Conservation (phyloP, 495 filamentous ascomycete species). For the Aspergillus baeticus region DNA sequence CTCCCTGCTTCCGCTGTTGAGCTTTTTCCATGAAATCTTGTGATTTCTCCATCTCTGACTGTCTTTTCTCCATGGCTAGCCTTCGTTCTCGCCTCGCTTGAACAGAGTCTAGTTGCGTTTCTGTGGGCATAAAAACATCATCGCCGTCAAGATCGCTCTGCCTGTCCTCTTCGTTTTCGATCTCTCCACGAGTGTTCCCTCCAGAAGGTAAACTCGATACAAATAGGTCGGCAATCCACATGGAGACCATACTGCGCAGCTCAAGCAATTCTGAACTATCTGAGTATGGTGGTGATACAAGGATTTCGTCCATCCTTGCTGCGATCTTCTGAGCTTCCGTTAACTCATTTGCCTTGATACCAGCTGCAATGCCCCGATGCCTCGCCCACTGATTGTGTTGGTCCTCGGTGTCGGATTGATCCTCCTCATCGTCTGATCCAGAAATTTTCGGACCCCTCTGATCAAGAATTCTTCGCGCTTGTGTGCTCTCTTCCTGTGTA, state of each 20-base stretch:
- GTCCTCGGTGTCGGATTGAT: slow-evolving; percentile 17
- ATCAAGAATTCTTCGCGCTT: slow-evolving; percentile 26
- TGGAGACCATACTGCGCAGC: slow-evolving; percentile 63
- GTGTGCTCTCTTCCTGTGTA: slow-evolving; percentile 48
- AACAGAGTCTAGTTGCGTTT: slow-evolving; percentile 24
- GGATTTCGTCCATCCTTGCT: slow-evolving; percentile 59
- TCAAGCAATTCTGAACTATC: slow-evolving; percentile 56
- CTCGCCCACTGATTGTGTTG: slow-evolving; percentile 14
- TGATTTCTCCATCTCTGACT: slow-evolving; percentile 32
- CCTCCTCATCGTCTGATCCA: slow-evolving; percentile 34
- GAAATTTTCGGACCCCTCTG: slow-evolving; percentile 19
- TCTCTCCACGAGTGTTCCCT: background rate
- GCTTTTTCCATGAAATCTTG: slow-evolving; percentile 38
- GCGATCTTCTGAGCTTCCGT: slow-evolving; percentile 55
- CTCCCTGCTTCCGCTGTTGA: slow-evolving; percentile 30
- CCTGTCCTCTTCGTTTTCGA: slow-evolving; percentile 8
- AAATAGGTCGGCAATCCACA: slow-evolving; percentile 66
- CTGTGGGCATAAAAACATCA: slow-evolving; percentile 19
- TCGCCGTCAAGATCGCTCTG: slow-evolving; percentile 21
- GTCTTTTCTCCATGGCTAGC: slow-evolving; percentile 34
- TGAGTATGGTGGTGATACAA: slow-evolving; percentile 64
- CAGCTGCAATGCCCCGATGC: slow-evolving; percentile 22
- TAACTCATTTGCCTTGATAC: slow-evolving; percentile 35
- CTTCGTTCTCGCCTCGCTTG: slow-evolving; percentile 32
- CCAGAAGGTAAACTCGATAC: slow-evolving; percentile 28